phyloP scores from a whole-genome alignment of 1,139 yeast genomes.

The Debaryomyces sp. region DNA sequence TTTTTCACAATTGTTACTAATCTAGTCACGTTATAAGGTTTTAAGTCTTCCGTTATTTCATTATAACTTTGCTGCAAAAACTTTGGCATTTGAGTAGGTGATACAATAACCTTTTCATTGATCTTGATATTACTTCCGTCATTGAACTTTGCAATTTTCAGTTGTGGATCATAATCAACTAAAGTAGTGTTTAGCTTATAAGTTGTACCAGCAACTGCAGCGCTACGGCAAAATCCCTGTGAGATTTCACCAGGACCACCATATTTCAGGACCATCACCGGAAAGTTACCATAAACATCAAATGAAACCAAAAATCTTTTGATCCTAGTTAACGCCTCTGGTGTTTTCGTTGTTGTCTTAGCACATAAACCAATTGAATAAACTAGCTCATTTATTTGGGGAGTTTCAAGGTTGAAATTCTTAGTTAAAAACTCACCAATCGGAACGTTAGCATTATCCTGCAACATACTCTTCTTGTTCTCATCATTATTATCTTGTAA shows the following conservation, averaged over 20 bases:
- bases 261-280: slow-evolving; percentile 86
- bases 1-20: slow-evolving; percentile 82
- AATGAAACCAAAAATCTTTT: slow-evolving; percentile 86
- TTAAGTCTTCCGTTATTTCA: slow-evolving; percentile 41
- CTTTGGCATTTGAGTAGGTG: slow-evolving; percentile 71
- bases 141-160: slow-evolving; percentile 68
- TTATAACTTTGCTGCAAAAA: slow-evolving; percentile 39
- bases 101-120: slow-evolving; percentile 71
- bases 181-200: slow-evolving; percentile 78
- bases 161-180: slow-evolving; percentile 61
- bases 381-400: slow-evolving; percentile 81
- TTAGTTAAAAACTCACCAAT: slow-evolving; percentile 59
- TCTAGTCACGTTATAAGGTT: slow-evolving; percentile 60
- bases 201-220: slow-evolving; percentile 97
- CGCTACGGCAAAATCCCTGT: slow-evolving; percentile 96
- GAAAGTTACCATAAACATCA: slow-evolving; percentile 93
- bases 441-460: slow-evolving; percentile 56
- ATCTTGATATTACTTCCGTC: slow-evolving; percentile 79
- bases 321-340: slow-evolving; percentile 77
- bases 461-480: slow-evolving; percentile 50
- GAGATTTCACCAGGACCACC: slow-evolving; percentile 97
- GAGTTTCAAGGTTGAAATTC: slow-evolving; percentile 68
- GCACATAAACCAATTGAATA: slow-evolving; percentile 84
- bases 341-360: slow-evolving; percentile 59
- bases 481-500: slow-evolving; percentile 64